Conservation (phyloP, 148 eudicot genomes). For the Vaccinium corymbosum region DNA sequence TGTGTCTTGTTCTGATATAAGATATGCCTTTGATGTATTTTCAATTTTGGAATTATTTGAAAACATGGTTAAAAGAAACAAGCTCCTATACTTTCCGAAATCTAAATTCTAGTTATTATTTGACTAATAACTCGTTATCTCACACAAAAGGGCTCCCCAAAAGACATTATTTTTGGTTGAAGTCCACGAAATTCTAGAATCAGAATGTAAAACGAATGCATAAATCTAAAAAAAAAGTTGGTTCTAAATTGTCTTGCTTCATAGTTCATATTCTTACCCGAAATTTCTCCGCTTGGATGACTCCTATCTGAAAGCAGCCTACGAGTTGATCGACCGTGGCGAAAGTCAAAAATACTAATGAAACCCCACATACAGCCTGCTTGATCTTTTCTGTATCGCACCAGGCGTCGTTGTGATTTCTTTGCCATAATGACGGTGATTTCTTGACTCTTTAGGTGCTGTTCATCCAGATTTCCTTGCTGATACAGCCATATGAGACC, state of each 20-base stretch:
- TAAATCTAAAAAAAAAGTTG: background rate
- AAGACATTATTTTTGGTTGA: background rate
- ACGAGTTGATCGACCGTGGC: constrained; percentile 62
- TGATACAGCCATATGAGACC: constrained; percentile 1
- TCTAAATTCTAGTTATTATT: background rate
- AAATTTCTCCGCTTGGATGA: constrained; percentile 44
- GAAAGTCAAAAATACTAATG: constrained; percentile 74
- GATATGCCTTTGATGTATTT: background rate
- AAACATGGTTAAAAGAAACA: background rate
- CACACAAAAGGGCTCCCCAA: background rate
- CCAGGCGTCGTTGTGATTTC: constrained; percentile 45
- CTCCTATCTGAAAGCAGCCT: constrained; percentile 61
- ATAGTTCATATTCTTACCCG: constrained; percentile 37
- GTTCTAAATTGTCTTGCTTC: background rate
- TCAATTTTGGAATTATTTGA: background rate
- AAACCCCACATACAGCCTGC: constrained; percentile 88
- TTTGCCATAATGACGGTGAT: constrained; percentile 53
- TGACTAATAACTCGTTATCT: background rate
- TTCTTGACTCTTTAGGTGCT: constrained; percentile 7
- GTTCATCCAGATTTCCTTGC: constrained; percentile 11
- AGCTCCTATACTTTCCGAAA: background rate
- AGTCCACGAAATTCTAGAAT: background rate
- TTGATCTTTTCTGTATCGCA: constrained; percentile 52
- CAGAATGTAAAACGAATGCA: background rate
- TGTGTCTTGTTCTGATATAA: background rate